Percentiles rank a stretch among this genome's conserved stretches.
Conservation (phyloP, 2,329 filamentous ascomycete species). For the Colletotrichum cereale region DNA sequence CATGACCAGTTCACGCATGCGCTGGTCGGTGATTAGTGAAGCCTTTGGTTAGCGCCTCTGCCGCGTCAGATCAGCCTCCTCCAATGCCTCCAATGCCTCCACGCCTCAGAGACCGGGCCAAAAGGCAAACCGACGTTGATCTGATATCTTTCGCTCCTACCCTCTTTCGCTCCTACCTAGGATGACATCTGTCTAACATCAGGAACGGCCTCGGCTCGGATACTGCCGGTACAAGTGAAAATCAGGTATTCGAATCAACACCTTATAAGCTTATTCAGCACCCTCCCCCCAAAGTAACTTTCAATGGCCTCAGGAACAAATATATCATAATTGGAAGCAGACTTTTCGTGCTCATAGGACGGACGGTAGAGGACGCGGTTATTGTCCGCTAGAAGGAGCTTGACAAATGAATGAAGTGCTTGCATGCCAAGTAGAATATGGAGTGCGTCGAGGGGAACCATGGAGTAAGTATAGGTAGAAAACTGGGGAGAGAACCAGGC, state of each 20-base stretch:
- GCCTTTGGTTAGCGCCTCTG: neutral
- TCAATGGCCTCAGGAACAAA: neutral
- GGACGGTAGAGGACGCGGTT: neutral
- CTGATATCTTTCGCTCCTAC: neutral
- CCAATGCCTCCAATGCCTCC: neutral
- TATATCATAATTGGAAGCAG: neutral
- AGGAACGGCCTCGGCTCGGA: neutral
- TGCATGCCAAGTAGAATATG: slow-evolving; percentile 1
- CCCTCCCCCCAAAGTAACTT: neutral
- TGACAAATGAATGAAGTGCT: neutral
- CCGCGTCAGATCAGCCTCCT: neutral
- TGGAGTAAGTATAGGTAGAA: neutral
- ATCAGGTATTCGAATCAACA: neutral
- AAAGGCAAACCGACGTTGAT: neutral
- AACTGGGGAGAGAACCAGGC: neutral
- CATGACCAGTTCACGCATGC: neutral
- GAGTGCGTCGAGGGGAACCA: neutral
- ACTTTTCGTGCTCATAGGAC: neutral
- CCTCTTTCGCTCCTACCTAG: neutral
- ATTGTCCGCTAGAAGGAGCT: neutral
- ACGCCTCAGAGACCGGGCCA: neutral
- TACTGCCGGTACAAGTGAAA: neutral
- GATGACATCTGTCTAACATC: no score
- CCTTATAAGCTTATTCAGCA: neutral
- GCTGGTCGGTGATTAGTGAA: neutral